Conservation (phyloP, 2,329 filamentous ascomycete genomes). For the Microdochium trichocladiopsis region DNA sequence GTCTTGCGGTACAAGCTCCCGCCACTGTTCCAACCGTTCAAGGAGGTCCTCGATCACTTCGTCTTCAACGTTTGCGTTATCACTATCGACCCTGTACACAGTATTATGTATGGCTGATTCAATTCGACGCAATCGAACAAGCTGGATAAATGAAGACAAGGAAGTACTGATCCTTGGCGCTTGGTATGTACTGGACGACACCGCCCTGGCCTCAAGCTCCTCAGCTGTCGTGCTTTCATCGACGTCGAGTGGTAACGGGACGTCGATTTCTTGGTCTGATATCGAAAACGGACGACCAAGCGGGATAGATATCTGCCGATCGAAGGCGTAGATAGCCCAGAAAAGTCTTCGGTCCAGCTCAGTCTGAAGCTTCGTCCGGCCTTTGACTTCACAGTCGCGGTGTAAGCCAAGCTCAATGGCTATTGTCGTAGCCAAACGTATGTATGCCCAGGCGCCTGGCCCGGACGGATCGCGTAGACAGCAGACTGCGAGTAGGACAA, state of each 20-base stretch:
- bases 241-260: slow-evolving; percentile 14
- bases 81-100: slow-evolving; percentile 3
- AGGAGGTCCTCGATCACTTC: slow-evolving; percentile 1
- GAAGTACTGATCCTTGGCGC: slow-evolving; percentile 12
- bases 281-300: slow-evolving; percentile 26
- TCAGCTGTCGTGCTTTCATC: slow-evolving; percentile 6
- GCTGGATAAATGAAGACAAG: slow-evolving; percentile 1
- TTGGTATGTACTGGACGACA: slow-evolving; percentile 1
- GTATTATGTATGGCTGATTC: slow-evolving; percentile 6
- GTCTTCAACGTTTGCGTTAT: slow-evolving; percentile 1
- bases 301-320: slow-evolving; percentile 22
- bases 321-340: slow-evolving; percentile 26
- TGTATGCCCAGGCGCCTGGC: slow-evolving; percentile 24
- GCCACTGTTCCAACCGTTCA: slow-evolving; percentile 1
- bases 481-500: slow-evolving; percentile 23
- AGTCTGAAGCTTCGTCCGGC: slow-evolving; percentile 1
- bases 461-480: slow-evolving; percentile 24
- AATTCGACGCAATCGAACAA: slow-evolving; percentile 2
- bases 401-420: slow-evolving; percentile 24
- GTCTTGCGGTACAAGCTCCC: slow-evolving; percentile 6
- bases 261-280: slow-evolving; percentile 23
- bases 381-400: slow-evolving; percentile 5
- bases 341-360: slow-evolving; percentile 22
- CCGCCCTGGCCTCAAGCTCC: slow-evolving; percentile 8
- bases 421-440: slow-evolving; percentile 20